A percentile compares a stretch with the other conserved stretches of the same genome.
Evolutionary conservation across 1,284 basidiomycete species (phyloP).

Genomic region (Porogramme epimiltina): DNA sequence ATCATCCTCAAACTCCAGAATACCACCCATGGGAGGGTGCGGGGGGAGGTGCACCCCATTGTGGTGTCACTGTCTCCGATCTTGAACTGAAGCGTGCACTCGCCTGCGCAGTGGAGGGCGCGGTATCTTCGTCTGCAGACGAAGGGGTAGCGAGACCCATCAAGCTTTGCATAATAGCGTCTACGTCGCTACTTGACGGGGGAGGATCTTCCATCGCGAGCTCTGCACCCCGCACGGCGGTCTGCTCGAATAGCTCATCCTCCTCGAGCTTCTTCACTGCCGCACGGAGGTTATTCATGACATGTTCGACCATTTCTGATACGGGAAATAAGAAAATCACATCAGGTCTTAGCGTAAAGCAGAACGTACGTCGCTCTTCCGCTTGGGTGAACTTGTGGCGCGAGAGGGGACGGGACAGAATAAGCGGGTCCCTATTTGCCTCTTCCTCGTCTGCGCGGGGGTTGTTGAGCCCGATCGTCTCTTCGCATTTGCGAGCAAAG

Average conservation of each 20-base stretch:
- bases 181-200: conserved; percentile 53
- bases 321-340: no score
- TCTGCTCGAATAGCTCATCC: conserved; percentile 65
- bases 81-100: conserved; percentile 10
- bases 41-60: conserved; percentile 5
- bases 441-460: conserved; percentile 46
- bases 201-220: conserved; percentile 52
- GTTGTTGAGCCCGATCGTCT: conserved; percentile 43
- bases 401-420: conserved; percentile 17
- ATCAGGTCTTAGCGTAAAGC: background rate
- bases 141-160: conserved; percentile 30
- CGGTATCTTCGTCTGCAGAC: background rate
- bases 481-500: conserved; percentile 56
- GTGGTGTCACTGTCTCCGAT: conserved; percentile 19
- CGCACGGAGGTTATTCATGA: conserved; percentile 52
- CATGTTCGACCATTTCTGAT: conserved; percentile 43
- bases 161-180: conserved; percentile 66
- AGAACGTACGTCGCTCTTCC: conserved; percentile 47
- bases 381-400: conserved; percentile 18
- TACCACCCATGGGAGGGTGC: no score
- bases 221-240: conserved; percentile 55
- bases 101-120: background rate
- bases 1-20: no score
- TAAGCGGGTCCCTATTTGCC: conserved; percentile 38
- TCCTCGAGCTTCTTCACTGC: conserved; percentile 62